phyloP scores from a whole-genome alignment of 129 eudicot genomes.

The Ambrosia artemisiifolia region DNA sequence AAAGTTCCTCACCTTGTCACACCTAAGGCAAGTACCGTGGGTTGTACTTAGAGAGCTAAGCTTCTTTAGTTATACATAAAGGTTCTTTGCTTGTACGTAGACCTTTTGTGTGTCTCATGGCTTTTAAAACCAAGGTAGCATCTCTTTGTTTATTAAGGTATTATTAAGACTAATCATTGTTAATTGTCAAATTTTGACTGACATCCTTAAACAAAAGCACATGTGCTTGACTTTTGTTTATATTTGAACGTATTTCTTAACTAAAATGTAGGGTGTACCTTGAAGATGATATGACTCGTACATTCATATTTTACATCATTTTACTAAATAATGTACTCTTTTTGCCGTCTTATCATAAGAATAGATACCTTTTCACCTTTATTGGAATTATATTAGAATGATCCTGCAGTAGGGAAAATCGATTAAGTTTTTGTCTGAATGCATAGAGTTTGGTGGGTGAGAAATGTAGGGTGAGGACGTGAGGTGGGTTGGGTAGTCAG shows the following conservation, averaged over 20 bases:
- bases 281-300: not conserved
- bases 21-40: too few species aligned
- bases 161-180: not conserved
- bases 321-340: slow-evolving; percentile 3
- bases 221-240: not conserved
- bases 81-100: too few species aligned
- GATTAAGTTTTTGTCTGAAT: not conserved
- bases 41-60: too few species aligned
- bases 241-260: not conserved
- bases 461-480: not conserved
- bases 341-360: slow-evolving; percentile 5
- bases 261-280: not conserved
- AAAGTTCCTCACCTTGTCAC: too few species aligned
- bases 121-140: not conserved
- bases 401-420: slow-evolving; percentile 1
- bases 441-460: slow-evolving; percentile 1
- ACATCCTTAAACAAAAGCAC: not conserved
- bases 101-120: not conserved
- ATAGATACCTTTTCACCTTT: not conserved
- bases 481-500: not conserved
- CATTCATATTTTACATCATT: not conserved
- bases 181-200: not conserved
- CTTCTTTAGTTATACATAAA: too few species aligned
- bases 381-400: not conserved
- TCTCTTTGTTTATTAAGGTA: not conserved